Conservation (phyloP, 2,329 filamentous ascomycete genomes). For the Penicillium sp. region DNA sequence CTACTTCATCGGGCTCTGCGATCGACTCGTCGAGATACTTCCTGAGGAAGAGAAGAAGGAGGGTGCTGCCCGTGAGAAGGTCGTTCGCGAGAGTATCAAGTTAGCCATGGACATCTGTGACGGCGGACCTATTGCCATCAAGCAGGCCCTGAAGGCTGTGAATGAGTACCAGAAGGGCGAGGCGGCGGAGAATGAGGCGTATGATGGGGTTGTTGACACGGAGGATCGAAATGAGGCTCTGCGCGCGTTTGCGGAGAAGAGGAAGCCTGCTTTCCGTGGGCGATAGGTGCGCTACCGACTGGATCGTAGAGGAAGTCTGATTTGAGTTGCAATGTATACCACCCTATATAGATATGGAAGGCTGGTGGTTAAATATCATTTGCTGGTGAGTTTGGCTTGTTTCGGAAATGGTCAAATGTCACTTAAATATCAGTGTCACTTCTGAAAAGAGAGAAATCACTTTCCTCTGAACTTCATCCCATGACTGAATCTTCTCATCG, state of each 20-base stretch:
- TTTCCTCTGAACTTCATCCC: too few species aligned
- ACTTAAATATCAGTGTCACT: too few species aligned
- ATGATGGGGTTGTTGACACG: conserved; percentile 79
- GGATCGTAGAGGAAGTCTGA: neutral
- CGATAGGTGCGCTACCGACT: conserved; percentile 39
- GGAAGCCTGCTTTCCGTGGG: conserved; percentile 70
- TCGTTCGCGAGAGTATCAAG: conserved; percentile 75
- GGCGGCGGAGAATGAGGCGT: conserved; percentile 83
- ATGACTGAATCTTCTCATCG: too few species aligned
- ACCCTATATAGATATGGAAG: neutral
- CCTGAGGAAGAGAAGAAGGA: conserved; percentile 59
- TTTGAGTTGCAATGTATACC: neutral
- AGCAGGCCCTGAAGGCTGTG: conserved; percentile 80
- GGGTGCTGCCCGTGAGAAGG: conserved; percentile 66
- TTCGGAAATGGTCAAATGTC: too few species aligned
- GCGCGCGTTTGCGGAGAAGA: conserved; percentile 79
- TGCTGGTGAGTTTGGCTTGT: neutral
- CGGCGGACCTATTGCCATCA: conserved; percentile 82
- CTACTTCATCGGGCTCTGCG: conserved; percentile 87
- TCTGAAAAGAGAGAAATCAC: neutral
- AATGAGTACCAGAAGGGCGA: conserved; percentile 68
- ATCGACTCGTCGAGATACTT: conserved; percentile 82
- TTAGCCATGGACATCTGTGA: conserved; percentile 86
- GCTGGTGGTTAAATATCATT: neutral
- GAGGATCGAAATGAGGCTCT: conserved; percentile 89